phyloP scores from a whole-genome alignment of 352 stramenopile genomes.

The Nothophytophthora sp. region DNA sequence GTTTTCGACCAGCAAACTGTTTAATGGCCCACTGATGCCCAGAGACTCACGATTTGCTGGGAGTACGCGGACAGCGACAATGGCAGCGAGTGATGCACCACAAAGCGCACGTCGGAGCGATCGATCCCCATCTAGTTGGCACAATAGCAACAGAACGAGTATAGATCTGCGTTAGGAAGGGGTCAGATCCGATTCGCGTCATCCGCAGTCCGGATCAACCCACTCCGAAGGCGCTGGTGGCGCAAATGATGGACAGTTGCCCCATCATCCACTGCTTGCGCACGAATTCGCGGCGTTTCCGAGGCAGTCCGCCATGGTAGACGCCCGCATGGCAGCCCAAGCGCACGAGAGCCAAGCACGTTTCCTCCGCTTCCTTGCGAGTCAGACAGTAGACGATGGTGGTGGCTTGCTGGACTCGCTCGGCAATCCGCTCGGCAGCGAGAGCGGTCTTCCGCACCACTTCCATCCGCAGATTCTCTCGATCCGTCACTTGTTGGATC shows the following conservation, averaged over 20 bases:
- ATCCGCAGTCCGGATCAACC: background rate
- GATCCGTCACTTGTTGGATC: slow-evolving; percentile 66
- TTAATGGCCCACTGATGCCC: too few relatives aligned
- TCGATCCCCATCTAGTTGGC: slow-evolving; percentile 91
- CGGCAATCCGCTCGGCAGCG: slow-evolving; percentile 29
- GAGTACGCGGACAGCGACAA: slow-evolving; percentile 68
- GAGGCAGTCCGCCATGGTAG: slow-evolving; percentile 67
- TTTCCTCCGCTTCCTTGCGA: slow-evolving; percentile 62
- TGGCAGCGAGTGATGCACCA: slow-evolving; percentile 74
- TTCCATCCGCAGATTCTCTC: slow-evolving; percentile 62
- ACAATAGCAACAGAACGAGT: too few relatives aligned
- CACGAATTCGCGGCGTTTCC: slow-evolving; percentile 66
- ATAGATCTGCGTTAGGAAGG: too few relatives aligned
- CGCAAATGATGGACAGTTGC: slow-evolving; percentile 72
- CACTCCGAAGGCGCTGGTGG: slow-evolving; percentile 80
- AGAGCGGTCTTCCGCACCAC: slow-evolving; percentile 46
- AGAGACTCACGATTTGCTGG: slow-evolving; percentile 75
- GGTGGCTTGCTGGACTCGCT: slow-evolving; percentile 27
- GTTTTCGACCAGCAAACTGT: background rate
- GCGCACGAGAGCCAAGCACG: slow-evolving; percentile 53
- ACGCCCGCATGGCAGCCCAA: slow-evolving; percentile 57
- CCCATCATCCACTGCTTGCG: slow-evolving; percentile 81
- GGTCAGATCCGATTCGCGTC: too few relatives aligned
- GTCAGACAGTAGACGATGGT: slow-evolving; percentile 82
- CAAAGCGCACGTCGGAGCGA: slow-evolving; percentile 68